Base-by-base conservation (phyloP, 2,329 filamentous ascomycete genomes). In the Geosmithia flava region DNA sequence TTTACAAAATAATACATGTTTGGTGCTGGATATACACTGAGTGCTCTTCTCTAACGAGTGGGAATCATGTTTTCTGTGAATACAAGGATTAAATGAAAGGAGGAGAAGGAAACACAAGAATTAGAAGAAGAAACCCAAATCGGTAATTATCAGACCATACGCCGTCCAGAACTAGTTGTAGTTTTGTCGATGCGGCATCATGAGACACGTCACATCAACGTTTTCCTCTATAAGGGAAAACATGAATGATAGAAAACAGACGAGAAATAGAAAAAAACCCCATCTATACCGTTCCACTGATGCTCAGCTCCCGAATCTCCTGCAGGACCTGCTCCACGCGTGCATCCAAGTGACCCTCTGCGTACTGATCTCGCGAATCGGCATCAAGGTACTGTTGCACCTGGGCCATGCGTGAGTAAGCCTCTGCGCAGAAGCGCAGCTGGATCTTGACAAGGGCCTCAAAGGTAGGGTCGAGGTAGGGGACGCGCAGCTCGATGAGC, bases 371-470 rank as follows among this genome's bases (percentile, higher is more conserved):
- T 65, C 93, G 78, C 47, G 91, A 97, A 61, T 95, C 89, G 29
- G 91, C 85, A 62, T 97, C 93, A 30, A 98, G 75, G 64, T 96
- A 97, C 69, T 98, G 93, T 70, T 98, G 93, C 49, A 98, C 94
- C 71, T 98, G 94, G 23, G 94, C 93, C 93, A 98, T 98, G 45
- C 93, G 78, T 52, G 83, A 90, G 68, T 98, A 98, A 2, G 93
- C 93, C 69, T 98, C 93, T 7, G 94, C 93, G 60, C 94, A 98
- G 72, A 98, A 98, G 39, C 93, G 78, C 59, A 98, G 68, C 70
- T 98, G 93, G 56, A 98, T 98, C 75, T 98, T 98, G 64, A 98
- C 93, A 47, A 98, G 80, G 0, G 94, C 93, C 68, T 98, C 93
- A 62, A 98, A 98, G 52, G 83, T 91, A 0, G 94, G 94, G 59